Evolutionary conservation across 148 eudicot genomes (phyloP).

Genomic region (Rhododendron ferrugineum): DNA sequence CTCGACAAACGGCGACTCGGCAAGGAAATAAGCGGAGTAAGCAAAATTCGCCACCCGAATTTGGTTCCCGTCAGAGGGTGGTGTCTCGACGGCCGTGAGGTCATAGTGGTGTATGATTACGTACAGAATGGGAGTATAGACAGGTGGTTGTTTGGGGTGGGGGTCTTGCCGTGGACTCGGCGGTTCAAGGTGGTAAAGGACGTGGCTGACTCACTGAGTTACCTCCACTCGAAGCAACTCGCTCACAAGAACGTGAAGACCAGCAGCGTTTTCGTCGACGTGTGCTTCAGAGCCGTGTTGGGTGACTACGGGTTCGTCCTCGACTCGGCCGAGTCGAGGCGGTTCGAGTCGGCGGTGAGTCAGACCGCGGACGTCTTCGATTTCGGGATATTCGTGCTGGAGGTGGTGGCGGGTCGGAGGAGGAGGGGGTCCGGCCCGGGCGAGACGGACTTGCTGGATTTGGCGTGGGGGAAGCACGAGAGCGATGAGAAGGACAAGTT

Average conservation of each 20-base stretch:
- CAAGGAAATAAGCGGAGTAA: slow-evolving; percentile 42
- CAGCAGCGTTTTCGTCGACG: slow-evolving; percentile 61
- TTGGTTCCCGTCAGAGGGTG: slow-evolving; percentile 70
- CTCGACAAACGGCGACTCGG: slow-evolving; percentile 37
- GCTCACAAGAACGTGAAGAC: slow-evolving; percentile 70
- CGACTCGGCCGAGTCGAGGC: slow-evolving; percentile 34
- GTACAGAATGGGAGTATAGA: slow-evolving; percentile 64
- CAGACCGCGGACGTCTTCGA: slow-evolving; percentile 60
- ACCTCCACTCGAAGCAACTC: slow-evolving; percentile 53
- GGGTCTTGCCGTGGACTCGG: slow-evolving; percentile 71
- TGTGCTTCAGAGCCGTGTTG: slow-evolving; percentile 58
- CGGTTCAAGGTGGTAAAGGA: slow-evolving; percentile 61
- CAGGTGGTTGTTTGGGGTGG: slow-evolving; percentile 74
- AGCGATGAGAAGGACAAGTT: slow-evolving; percentile 39
- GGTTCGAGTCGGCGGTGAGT: slow-evolving; percentile 45
- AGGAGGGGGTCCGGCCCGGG: slow-evolving; percentile 19
- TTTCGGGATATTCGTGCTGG: slow-evolving; percentile 55
- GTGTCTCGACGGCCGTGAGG: slow-evolving; percentile 54
- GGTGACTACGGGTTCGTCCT: slow-evolving; percentile 64
- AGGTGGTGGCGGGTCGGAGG: slow-evolving; percentile 54
- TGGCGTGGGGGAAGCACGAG: slow-evolving; percentile 71
- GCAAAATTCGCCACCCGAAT: slow-evolving; percentile 60
- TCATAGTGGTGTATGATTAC: slow-evolving; percentile 62
- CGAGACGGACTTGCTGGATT: slow-evolving; percentile 50
- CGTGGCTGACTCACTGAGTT: slow-evolving; percentile 53